A percentile compares a stretch with the other conserved stretches of the same genome.
Evolutionary conservation across 768 basidiomycete genomes (phyloP).

Genomic region (Postia placenta): DNA sequence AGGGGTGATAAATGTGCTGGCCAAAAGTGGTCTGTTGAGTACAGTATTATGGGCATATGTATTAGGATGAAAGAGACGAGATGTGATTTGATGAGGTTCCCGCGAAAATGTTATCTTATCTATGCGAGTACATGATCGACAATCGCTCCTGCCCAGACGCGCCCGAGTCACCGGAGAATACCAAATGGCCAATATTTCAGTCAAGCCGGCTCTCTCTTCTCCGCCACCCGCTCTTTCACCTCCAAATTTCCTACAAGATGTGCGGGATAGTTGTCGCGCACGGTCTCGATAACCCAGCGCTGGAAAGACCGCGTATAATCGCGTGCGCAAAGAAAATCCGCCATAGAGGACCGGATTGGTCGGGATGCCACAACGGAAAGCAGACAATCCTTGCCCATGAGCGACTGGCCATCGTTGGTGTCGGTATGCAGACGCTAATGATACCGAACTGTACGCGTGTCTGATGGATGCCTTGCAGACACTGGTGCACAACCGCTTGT

Average conservation of each 20-base stretch:
- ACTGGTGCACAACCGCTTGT: conserved; percentile 93
- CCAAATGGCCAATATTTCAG: not conserved
- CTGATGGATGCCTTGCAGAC: conserved; percentile 64
- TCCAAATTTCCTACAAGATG: conserved; percentile 39
- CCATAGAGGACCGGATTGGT: conserved; percentile 98
- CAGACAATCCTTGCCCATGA: conserved; percentile 87
- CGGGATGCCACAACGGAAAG: conserved; percentile 86
- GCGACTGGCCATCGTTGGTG: conserved; percentile 94
- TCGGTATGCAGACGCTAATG: conserved; percentile 53
- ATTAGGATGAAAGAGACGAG: too few relatives aligned
- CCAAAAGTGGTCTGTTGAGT: too few relatives aligned
- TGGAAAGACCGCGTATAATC: conserved; percentile 68
- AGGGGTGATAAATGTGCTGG: too few relatives aligned
- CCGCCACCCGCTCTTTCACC: not conserved
- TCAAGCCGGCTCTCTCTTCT: not conserved
- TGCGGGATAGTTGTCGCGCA: conserved; percentile 91
- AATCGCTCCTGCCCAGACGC: not conserved
- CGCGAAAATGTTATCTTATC: not conserved
- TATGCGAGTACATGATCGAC: not conserved
- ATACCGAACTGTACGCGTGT: not conserved
- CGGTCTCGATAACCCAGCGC: conserved; percentile 64
- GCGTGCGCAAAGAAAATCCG: conserved; percentile 85
- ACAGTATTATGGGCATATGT: too few relatives aligned
- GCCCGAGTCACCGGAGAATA: not conserved
- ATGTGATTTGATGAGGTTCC: too few relatives aligned